These are phyloP conservation scores for Trichoderma brevicompactum DNA, from an alignment of 2,329 filamentous ascomycete species.

Conservation along the genomic window DNA sequence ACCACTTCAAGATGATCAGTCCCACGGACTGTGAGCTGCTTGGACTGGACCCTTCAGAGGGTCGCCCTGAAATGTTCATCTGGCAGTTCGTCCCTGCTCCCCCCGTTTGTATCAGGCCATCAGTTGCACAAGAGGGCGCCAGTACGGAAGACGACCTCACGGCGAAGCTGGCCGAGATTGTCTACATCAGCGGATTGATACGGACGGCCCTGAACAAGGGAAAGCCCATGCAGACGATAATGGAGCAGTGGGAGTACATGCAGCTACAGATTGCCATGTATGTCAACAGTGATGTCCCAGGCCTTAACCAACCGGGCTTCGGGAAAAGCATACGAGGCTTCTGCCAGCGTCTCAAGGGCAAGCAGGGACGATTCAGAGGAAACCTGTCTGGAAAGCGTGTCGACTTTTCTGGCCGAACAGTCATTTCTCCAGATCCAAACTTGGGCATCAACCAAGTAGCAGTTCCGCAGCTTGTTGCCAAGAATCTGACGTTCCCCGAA, in stretches of 20 bases:
- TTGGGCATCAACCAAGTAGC: conserved; percentile 92
- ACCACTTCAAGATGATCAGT: conserved; percentile 87
- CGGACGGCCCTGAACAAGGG: conserved; percentile 81
- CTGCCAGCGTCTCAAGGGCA: conserved; percentile 93
- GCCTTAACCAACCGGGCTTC: conserved; percentile 84
- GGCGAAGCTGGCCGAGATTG: conserved; percentile 94
- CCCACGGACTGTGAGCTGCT: conserved; percentile 87
- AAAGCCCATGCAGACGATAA: conserved; percentile 82
- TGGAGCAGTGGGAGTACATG: conserved; percentile 98
- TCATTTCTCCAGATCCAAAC: conserved; percentile 97
- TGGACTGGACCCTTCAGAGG: conserved; percentile 83
- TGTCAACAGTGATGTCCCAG: conserved; percentile 94
- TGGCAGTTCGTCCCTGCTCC: conserved; percentile 97
- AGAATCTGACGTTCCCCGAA: conserved; percentile 95
- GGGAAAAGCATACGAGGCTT: conserved; percentile 91
- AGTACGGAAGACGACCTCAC: conserved; percentile 97
- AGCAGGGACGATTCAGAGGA: conserved; percentile 94
- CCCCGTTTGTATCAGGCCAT: conserved; percentile 91
- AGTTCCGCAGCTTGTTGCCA: conserved; percentile 88
- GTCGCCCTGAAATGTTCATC: conserved; percentile 92
- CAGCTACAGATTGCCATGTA: conserved; percentile 97
- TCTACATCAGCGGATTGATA: conserved; percentile 88
- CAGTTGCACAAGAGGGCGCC: conserved; percentile 88
- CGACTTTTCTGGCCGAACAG: conserved; percentile 95
- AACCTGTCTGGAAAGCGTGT: conserved; percentile 98